Percentiles rank a stretch among this genome's conserved stretches.
phyloP scores from a whole-genome alignment of 768 basidiomycete species.

The Lactarius vividus region DNA sequence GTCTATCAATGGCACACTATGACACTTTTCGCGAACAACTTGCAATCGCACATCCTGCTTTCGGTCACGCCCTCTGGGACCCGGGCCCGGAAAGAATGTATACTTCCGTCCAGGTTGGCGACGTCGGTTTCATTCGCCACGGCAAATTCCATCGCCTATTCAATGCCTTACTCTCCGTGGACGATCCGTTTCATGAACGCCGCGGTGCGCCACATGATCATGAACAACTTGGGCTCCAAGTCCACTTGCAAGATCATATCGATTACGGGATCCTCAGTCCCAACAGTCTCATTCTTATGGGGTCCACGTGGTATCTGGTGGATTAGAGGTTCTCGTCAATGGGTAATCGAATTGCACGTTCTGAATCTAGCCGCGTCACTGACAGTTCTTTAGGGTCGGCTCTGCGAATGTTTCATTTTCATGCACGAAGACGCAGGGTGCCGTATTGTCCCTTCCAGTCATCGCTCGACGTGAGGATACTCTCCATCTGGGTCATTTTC shows the following conservation, averaged over 20 bases:
- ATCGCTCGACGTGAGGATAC: not conserved
- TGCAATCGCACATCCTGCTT: not conserved
- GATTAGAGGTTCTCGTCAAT: not conserved
- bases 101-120: not conserved
- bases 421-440: not conserved
- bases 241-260: not conserved
- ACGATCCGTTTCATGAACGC: not conserved
- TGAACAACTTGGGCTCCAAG: not conserved
- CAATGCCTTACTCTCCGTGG: not conserved
- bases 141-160: not conserved
- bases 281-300: not conserved
- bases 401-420: not conserved
- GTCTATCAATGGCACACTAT: not conserved
- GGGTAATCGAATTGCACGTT: not conserved
- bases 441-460: not conserved
- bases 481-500: not conserved
- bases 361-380: not conserved
- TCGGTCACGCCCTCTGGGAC: not conserved
- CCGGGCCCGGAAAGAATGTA: not conserved
- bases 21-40: not conserved
- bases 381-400: not conserved
- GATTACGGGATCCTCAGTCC: not conserved
- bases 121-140: not conserved
- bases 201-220: not conserved
- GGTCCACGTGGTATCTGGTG: not conserved